These are phyloP conservation scores for Neurospora hispaniola DNA, from an alignment of 495 filamentous ascomycete species.

Conservation along the genomic window DNA sequence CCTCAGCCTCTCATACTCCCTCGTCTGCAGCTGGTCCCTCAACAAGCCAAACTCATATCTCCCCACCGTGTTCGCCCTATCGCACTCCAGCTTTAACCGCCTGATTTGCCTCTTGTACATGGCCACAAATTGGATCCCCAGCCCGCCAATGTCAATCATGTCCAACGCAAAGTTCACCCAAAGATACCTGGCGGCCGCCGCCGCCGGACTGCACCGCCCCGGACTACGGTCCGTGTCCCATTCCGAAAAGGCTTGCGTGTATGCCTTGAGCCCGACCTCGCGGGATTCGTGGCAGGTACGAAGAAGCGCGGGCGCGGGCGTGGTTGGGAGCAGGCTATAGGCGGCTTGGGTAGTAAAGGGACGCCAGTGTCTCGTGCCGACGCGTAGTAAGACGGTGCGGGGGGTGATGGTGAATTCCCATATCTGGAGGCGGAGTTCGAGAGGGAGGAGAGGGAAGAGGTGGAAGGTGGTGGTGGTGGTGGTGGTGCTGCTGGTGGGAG, in stretches of 20 bases:
- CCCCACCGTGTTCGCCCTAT: neutral
- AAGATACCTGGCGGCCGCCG: neutral
- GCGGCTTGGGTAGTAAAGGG: neutral
- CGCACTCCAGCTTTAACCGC: neutral
- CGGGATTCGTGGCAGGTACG: neutral
- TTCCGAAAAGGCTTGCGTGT: neutral
- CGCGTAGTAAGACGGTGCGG: neutral
- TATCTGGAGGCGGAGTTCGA: slow-evolving; percentile 28
- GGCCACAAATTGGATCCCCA: neutral
- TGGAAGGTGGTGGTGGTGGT: slow-evolving; percentile 11
- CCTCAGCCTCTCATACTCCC: neutral
- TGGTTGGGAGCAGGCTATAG: neutral
- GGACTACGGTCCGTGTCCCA: neutral
- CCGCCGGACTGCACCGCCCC: too few relatives aligned
- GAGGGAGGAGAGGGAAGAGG: slow-evolving; percentile 23
- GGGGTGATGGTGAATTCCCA: slow-evolving; percentile 11
- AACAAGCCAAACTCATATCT: neutral
- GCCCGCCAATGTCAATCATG: neutral
- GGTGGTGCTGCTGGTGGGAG: too few relatives aligned
- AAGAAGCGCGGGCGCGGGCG: neutral
- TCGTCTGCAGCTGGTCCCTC: neutral
- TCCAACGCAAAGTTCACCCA: neutral
- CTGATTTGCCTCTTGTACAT: neutral
- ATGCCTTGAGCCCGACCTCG: neutral
- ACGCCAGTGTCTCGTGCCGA: neutral